phyloP scores from a whole-genome alignment of 164 flowering plant species.

The Aristolochia fimbriata region DNA sequence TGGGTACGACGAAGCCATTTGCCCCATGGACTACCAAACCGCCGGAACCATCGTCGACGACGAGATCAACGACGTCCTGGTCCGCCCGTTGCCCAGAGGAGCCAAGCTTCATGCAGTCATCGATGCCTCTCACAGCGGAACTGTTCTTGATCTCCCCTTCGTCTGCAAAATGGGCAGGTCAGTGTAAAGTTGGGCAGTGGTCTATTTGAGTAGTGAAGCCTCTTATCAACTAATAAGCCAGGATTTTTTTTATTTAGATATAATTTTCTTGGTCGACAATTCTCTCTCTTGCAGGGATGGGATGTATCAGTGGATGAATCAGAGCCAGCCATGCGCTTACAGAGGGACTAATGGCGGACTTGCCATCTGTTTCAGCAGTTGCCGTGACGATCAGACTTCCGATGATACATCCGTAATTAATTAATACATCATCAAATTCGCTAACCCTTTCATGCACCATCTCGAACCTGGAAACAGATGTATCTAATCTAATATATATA shows the following conservation, averaged over 20 bases:
- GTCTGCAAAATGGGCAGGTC: conserved; percentile 48
- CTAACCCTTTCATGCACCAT: too few relatives aligned
- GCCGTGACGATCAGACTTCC: conserved; percentile 55
- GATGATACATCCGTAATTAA: conserved; percentile 33
- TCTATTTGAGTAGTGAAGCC: too few relatives aligned
- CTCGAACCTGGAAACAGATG: too few relatives aligned
- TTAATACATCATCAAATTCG: too few relatives aligned
- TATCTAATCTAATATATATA: too few relatives aligned
- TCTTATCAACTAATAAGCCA: too few relatives aligned
- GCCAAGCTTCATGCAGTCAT: conserved; percentile 68
- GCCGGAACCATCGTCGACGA: conserved; percentile 63
- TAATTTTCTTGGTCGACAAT: too few relatives aligned
- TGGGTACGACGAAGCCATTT: conserved; percentile 62
- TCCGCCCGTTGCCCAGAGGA: conserved; percentile 55
- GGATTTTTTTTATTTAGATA: too few relatives aligned
- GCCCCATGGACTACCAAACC: conserved; percentile 60
- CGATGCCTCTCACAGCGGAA: conserved; percentile 70
- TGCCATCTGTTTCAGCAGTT: conserved; percentile 53
- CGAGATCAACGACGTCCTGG: conserved; percentile 59
- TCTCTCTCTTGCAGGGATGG: conserved; percentile 27
- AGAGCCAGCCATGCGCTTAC: conserved; percentile 18
- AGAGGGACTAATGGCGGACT: conserved; percentile 62
- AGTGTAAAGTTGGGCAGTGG: too few relatives aligned
- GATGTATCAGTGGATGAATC: conserved; percentile 46
- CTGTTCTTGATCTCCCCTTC: conserved; percentile 60